These are phyloP conservation scores for Breviolum minutum DNA, from an alignment of 73 alveolate genomes.

Conservation along the genomic window DNA sequence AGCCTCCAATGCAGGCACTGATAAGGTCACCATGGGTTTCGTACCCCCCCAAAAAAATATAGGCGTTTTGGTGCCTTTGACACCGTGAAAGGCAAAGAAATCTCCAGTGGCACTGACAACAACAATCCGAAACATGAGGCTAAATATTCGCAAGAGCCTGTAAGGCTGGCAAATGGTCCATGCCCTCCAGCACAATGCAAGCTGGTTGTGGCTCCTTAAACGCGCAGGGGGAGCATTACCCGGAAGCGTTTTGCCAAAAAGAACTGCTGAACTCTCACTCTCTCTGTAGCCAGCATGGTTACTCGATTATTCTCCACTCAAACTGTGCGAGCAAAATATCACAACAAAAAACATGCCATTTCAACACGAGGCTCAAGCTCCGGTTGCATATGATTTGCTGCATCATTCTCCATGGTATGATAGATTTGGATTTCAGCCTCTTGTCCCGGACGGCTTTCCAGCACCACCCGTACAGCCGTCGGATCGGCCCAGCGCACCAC, in stretches of 20 bases:
- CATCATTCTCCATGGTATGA: slow-evolving; percentile 34
- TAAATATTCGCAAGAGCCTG: background rate
- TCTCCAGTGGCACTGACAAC: too few relatives aligned
- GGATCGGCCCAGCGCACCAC: slow-evolving; percentile 81
- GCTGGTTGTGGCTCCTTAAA: slow-evolving; percentile 63
- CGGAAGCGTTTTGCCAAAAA: too few relatives aligned
- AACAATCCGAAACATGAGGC: background rate
- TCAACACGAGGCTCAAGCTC: background rate
- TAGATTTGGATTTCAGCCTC: slow-evolving; percentile 37
- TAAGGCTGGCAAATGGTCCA: background rate
- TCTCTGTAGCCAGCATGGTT: background rate
- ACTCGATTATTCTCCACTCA: background rate
- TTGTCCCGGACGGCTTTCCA: background rate
- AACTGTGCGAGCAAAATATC: too few relatives aligned
- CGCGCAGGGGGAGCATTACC: background rate
- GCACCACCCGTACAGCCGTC: slow-evolving; percentile 42
- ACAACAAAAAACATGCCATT: too few relatives aligned
- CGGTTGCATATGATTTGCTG: slow-evolving; percentile 43
- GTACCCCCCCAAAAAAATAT: too few relatives aligned
- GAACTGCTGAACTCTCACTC: background rate
- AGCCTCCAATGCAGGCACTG: too few relatives aligned
- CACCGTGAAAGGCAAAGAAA: too few relatives aligned
- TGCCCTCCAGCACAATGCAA: slow-evolving; percentile 69
- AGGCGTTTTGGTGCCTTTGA: too few relatives aligned
- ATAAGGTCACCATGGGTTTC: too few relatives aligned